Evolutionary conservation across 2,329 filamentous ascomycete genomes (phyloP), one percentile per base, ranked within the genome.

Genomic region (Colletotrichum agaves): DNA sequence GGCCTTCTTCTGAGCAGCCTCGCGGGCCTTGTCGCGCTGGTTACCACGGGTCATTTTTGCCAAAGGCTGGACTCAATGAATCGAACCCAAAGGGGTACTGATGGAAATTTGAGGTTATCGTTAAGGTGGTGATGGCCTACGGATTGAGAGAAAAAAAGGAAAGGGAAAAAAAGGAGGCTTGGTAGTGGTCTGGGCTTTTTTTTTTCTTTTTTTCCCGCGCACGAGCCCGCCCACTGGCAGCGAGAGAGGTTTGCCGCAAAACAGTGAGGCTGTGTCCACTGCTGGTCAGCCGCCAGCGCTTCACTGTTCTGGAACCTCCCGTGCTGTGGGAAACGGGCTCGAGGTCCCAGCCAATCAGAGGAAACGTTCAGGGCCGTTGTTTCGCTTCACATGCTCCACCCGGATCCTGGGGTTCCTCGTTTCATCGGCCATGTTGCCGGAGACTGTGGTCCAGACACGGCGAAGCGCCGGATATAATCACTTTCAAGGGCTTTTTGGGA

Each of bases 11-110:
- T 90, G 87, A 80, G 89, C 93, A 84, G 95, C 96, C 83, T 95
- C 92, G 71, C 95, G 92, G 75, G 92, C 91, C 84, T 95, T 94
- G 71, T 98, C 94, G 76, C 95, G 92, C 86, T 98, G 95, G 81
- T 98, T 98, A 74, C 95, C 95, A 80, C 95, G 93, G 74, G 95
- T 90, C 95, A 98, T 98, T 43, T 35, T 74, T 11, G 23, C 41
- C 43, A 4, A 56, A 10, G 15, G 11, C 17, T 12, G 3, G 43
- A 39, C n/a, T 17, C 17, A 10, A n/a, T 23, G 19, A n/a, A 39
- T 31, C 7, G 33, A 52, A 35, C 33, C 12, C 50, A n/a, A 13
- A 50, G 17, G 15, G 31, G 17, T 23, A 27, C 21, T 41, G 56
- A 15, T n/a, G n/a, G n/a, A 19, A 12, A n/a, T 10, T 7, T 59